Evolutionary conservation across 441 rosid species (phyloP), one percentile per base, ranked within the genome.

Genomic region (Cnidoscolus chayamansa): DNA sequence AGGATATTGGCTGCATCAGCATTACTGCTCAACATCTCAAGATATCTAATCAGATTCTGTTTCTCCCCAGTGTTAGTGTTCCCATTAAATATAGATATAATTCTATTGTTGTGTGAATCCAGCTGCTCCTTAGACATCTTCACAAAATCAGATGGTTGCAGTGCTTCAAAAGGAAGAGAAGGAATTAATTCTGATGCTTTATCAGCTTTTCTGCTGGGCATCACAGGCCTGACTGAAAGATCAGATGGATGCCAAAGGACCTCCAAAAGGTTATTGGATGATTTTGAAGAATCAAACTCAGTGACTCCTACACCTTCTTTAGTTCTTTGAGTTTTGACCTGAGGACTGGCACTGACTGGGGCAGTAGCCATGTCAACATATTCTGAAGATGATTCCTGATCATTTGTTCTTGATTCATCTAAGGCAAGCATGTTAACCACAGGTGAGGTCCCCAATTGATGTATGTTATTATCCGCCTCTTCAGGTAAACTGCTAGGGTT

Each of bases 211-310:
- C 88, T 88, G 81, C 92, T 88, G 57, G 99, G 99, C 97, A 95
- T 89, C 72, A 95, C 98, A 5, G 99, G 99, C 79, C 98, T 88
- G 71, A 92, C 96, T 15, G 98, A 86, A 74, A 92, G 93, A 82
- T 95, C 99, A 62, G 98, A 89, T 73, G 89, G 82, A 84, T 95
- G 99, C 99, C 99, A 92, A 71, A 92, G 77, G 77, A 89, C 85
- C 74, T 92, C 83, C 55, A 85, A 85, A 59, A 89, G 81, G 78
- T 80, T 85, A 72, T 75, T 82, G 66, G 89, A 77, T 77, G 92
- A 84, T 80, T 84, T 85, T 72, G 89, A 80, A 63, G 89, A 81
- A 68, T 84, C 97, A 43, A 67, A 79, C 49, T 86, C 91, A 63
- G 51, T 72, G 57, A 81, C 84, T 75, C 72, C 89, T 56, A 81